These are phyloP conservation scores for Linnemannia elongata DNA, from an alignment of 192 early-diverging fungal genomes.

Conservation along the genomic window DNA sequence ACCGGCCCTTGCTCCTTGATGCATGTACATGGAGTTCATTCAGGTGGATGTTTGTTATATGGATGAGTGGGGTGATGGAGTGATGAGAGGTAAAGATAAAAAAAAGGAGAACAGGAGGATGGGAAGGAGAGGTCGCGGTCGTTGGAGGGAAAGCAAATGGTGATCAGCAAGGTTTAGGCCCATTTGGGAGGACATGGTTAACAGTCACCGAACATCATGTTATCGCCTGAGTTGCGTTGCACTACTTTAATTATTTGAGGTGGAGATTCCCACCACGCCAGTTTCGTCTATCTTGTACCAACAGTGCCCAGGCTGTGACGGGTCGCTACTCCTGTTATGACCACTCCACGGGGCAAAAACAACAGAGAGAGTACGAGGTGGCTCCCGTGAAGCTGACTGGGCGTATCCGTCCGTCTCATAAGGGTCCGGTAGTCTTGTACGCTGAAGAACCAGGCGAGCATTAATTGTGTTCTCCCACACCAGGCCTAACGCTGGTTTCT, in stretches of 20 bases:
- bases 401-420: slow-evolving; percentile 2
- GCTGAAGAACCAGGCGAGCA: slow-evolving; percentile 71
- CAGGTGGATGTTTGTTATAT: neutral
- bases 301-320: slow-evolving; percentile 24
- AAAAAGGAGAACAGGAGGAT: neutral
- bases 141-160: no score
- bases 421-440: slow-evolving; percentile 23
- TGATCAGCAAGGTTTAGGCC: neutral
- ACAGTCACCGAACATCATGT: neutral
- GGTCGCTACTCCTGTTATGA: neutral
- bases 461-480: slow-evolving; percentile 84
- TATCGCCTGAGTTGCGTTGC: neutral
- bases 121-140: neutral
- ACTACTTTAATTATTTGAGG: neutral
- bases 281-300: slow-evolving; percentile 32
- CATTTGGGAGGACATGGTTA: neutral
- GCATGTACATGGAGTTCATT: slow-evolving; percentile 46
- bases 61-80: neutral
- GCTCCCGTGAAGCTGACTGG: neutral
- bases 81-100: neutral
- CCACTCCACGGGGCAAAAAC: slow-evolving; percentile 47
- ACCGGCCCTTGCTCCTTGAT: slow-evolving; percentile 30
- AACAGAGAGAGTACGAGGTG: slow-evolving; percentile 38
- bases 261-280: slow-evolving; percentile 25
- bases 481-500: slow-evolving; percentile 79